Evolutionary conservation across 108 stramenopile genomes (phyloP).

Genomic region (Asterionellopsis glacialis): DNA sequence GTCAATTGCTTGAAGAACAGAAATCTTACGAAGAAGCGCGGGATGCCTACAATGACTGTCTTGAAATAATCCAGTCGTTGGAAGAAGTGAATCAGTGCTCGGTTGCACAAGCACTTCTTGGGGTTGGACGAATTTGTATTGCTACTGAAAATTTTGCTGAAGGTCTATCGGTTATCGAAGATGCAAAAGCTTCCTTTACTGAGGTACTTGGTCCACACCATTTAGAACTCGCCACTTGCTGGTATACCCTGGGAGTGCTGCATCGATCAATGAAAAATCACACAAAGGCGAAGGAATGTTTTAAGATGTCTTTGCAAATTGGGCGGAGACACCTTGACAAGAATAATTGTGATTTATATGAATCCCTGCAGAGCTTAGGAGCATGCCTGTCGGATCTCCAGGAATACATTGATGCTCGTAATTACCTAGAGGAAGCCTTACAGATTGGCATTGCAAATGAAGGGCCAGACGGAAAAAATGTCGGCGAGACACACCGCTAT

Average conservation of each 20-base stretch:
- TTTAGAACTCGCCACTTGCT: constrained; percentile 24
- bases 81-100: not conserved
- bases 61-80: constrained; percentile 8
- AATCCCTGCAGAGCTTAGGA: constrained; percentile 28
- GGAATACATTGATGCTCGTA: constrained; percentile 37
- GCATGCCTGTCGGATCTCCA: constrained; percentile 25
- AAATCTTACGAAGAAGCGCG: constrained; percentile 25
- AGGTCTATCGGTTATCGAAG: constrained; percentile 18
- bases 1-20: not conserved
- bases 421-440: constrained; percentile 33
- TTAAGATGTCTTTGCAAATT: constrained; percentile 31
- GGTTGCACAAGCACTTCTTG: not conserved
- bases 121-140: not conserved
- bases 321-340: constrained; percentile 25
- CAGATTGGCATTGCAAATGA: constrained; percentile 29
- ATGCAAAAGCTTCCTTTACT: constrained; percentile 34
- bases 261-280: constrained; percentile 23
- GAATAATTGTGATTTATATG: not conserved
- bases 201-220: constrained; percentile 14
- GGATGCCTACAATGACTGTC: constrained; percentile 33
- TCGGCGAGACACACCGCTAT: constrained; percentile 11
- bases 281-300: constrained; percentile 26
- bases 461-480: constrained; percentile 18
- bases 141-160: not conserved
- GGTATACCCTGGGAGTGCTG: constrained; percentile 32